These are phyloP conservation scores for Xylaria palmicola DNA, from an alignment of 495 filamentous ascomycete species.

Conservation along the genomic window DNA sequence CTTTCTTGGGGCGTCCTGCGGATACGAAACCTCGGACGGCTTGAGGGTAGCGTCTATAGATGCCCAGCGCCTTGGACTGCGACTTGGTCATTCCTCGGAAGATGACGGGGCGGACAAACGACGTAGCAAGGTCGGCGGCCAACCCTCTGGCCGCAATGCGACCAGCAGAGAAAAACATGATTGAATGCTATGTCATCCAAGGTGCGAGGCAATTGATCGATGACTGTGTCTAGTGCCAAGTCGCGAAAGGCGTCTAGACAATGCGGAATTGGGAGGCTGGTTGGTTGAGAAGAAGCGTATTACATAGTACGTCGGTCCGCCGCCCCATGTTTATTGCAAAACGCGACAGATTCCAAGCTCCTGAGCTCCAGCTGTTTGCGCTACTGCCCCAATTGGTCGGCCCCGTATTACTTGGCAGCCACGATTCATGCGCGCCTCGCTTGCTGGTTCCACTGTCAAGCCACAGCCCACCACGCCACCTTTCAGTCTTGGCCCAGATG, in stretches of 20 bases:
- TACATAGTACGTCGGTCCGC: background rate
- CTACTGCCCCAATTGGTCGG: background rate
- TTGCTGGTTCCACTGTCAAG: no score
- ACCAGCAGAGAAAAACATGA: conserved; percentile 40
- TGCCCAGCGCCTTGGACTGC: background rate
- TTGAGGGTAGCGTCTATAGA: conserved; percentile 11
- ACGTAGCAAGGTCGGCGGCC: conserved; percentile 18
- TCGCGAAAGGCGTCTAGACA: background rate
- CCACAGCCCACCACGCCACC: background rate
- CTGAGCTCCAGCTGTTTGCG: background rate
- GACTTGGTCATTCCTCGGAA: conserved; percentile 16
- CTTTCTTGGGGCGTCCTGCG: conserved; percentile 14
- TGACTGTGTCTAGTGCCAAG: background rate
- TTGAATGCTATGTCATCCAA: conserved; percentile 10
- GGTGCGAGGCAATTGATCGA: background rate
- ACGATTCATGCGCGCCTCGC: background rate
- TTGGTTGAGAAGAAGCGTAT: no score
- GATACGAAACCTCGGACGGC: conserved; percentile 30
- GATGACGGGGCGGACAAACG: conserved; percentile 16
- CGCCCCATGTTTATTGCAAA: conserved; percentile 9
- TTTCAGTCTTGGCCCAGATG: background rate
- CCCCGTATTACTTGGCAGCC: background rate
- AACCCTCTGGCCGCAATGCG: conserved; percentile 33
- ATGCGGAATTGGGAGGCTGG: background rate
- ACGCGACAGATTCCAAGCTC: conserved; percentile 10